A percentile compares a stretch with the other conserved stretches of the same genome.
Evolutionary conservation across 2,329 filamentous ascomycete species (phyloP).

Genomic region (Pseudogymnoascus sp.): DNA sequence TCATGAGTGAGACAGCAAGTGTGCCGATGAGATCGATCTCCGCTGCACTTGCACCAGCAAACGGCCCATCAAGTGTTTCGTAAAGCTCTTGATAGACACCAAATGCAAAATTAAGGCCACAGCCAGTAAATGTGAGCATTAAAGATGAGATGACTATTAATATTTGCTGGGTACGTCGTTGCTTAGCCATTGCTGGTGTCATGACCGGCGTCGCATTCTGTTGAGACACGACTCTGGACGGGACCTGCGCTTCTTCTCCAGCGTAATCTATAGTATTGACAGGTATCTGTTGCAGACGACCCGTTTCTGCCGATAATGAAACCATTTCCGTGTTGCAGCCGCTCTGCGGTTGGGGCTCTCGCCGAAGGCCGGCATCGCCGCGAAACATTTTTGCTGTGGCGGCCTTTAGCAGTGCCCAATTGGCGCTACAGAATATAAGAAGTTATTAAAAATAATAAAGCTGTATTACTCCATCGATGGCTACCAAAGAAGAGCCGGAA

Average conservation of each 20-base stretch:
- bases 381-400: not conserved
- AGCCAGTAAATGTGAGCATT: conserved; percentile 29
- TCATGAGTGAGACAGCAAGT: conserved; percentile 31
- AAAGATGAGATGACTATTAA: conserved; percentile 21
- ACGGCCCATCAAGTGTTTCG: conserved; percentile 31
- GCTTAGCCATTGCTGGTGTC: not conserved
- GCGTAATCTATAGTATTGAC: not conserved
- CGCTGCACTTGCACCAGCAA: conserved; percentile 30
- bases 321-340: not conserved
- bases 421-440: not conserved
- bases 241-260: not conserved
- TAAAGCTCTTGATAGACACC: conserved; percentile 36
- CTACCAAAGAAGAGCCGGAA: not conserved
- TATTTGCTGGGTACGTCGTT: conserved; percentile 8
- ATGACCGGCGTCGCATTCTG: not conserved
- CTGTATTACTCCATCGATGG: not conserved
- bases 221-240: not conserved
- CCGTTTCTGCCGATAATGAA: not conserved
- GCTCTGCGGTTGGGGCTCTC: not conserved
- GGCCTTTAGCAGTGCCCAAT: not conserved
- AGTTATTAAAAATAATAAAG: not conserved
- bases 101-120: conserved; percentile 34
- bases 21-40: conserved; percentile 35
- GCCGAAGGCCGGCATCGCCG: not conserved
- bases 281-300: not conserved